Evolutionary conservation across 441 rosid species (phyloP).

Genomic region (Erodium chrysanthum): DNA sequence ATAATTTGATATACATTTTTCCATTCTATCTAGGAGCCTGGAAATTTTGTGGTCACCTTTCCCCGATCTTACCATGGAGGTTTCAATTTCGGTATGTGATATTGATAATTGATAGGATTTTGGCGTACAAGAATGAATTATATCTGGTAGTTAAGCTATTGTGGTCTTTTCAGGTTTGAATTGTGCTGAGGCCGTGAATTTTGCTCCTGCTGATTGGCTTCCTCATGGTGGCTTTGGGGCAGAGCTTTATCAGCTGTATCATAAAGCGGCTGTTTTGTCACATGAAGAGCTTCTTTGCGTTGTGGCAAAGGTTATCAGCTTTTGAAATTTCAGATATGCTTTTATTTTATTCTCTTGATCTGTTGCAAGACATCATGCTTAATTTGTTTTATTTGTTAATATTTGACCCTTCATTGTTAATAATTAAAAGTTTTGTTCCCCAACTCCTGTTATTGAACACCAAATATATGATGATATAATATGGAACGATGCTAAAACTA

Average conservation of each 20-base stretch:
- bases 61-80: constrained; percentile 94
- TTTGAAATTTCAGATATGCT: constrained; percentile 8
- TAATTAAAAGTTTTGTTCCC: background rate
- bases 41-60: constrained; percentile 91
- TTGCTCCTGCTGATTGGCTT: constrained; percentile 97
- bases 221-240: constrained; percentile 88
- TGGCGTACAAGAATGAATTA: constrained; percentile 7
- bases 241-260: constrained; percentile 72
- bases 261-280: constrained; percentile 75
- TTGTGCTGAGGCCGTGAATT: constrained; percentile 95
- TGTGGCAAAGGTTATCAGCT: constrained; percentile 56
- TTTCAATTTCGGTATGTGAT: constrained; percentile 80
- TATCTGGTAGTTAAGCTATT: constrained; percentile 4
- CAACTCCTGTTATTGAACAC: background rate
- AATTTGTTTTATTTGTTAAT: background rate
- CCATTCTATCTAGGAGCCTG: constrained; percentile 59
- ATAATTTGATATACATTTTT: constrained; percentile 2
- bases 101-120: constrained; percentile 14
- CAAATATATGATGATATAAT: background rate
- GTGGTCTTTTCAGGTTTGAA: constrained; percentile 57
- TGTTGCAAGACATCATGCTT: background rate
- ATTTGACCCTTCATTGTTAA: background rate
- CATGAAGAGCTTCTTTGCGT: constrained; percentile 98
- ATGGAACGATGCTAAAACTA: background rate
- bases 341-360: constrained; percentile 4